Conservation (phyloP, 2,329 filamentous ascomycete genomes). For the Plenodomus lindquistii region DNA sequence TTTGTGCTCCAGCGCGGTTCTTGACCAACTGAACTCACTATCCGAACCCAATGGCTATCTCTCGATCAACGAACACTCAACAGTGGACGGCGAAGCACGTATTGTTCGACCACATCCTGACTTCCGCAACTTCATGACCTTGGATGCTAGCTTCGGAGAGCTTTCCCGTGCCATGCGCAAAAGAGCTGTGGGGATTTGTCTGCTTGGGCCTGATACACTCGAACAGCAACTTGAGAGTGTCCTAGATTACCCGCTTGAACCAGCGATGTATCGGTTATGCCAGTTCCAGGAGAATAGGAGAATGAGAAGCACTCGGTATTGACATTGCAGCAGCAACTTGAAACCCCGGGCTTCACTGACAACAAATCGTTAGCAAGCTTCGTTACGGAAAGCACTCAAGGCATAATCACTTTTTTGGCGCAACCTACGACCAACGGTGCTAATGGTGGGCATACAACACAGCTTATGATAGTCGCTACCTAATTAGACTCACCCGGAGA, state of each 20-base stretch:
- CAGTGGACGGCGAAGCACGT: slow-evolving; percentile 76
- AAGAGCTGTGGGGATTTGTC: slow-evolving; percentile 84
- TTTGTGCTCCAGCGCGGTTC: slow-evolving; percentile 89
- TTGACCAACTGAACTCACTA: slow-evolving; percentile 91
- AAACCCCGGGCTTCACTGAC: slow-evolving; percentile 44
- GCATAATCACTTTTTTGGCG: slow-evolving; percentile 11
- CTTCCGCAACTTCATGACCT: slow-evolving; percentile 91
- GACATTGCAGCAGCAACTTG: slow-evolving; percentile 29
- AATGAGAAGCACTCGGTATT: slow-evolving; percentile 7
- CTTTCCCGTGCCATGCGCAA: slow-evolving; percentile 97
- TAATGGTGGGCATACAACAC: not conserved
- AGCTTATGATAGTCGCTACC: not conserved
- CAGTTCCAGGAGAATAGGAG: slow-evolving; percentile 27
- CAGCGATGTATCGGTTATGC: slow-evolving; percentile 45
- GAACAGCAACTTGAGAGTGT: not conserved
- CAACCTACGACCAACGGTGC: slow-evolving; percentile 3
- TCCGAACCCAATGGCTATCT: slow-evolving; percentile 87
- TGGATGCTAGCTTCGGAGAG: slow-evolving; percentile 90
- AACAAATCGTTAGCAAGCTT: slow-evolving; percentile 33
- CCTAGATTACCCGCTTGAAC: slow-evolving; percentile 42
- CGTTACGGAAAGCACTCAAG: slow-evolving; percentile 26
- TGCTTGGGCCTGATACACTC: slow-evolving; percentile 48
- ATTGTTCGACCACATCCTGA: slow-evolving; percentile 80
- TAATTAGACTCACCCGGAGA: slow-evolving; percentile 2
- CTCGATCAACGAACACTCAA: slow-evolving; percentile 91